Evolutionary conservation across 768 basidiomycete species (phyloP), one percentile per base, ranked within the genome.

Genomic region (Mycena vulgaris): DNA sequence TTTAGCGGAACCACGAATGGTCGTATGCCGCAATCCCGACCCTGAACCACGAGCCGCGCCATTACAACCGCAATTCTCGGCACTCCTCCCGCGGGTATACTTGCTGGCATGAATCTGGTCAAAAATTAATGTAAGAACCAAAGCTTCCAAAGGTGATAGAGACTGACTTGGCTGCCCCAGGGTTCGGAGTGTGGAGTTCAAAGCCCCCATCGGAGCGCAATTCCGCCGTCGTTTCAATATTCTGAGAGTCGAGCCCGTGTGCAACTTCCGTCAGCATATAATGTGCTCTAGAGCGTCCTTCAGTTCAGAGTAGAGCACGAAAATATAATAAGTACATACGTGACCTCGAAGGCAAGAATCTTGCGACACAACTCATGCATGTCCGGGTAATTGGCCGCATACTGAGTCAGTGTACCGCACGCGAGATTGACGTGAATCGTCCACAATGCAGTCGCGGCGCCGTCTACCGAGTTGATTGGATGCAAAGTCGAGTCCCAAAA

Each of bases 361-460:
- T 78, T 69, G 19, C 76, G 73, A 19, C 78, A 74, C n/a, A 77
- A 58, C 21, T 76, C 61, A 0, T 63, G 33, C 8, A 80, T 56
- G 39, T 80, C 77, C 1, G 77, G 75, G 13, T 77, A 72, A 23
- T 67, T 55, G 4, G 57, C 49, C 14, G 71, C 73, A 40, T 74
- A 79, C 5, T 61, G 73, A 19, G 75, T 75, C 27, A 84, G 57
- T 0, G 83, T 83, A 7, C 83, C 83, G n/a, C 74, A 76, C 19
- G 71, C 75, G 19, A 83, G 75, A 40, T 83, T 83, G 56, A 79
- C 76, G 45, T 84, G 83, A 13, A 83, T 78, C 2, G 81, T 79
- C 40, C 79, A 74, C 17, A 84, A 67, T 0, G 80, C 79, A 3
- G 68, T 70, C 1, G 79, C 76, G 1, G 76, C 81, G 10, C 77